phyloP scores from a whole-genome alignment of 176 grass and related monocot genomes.

The Poa pratensis region DNA sequence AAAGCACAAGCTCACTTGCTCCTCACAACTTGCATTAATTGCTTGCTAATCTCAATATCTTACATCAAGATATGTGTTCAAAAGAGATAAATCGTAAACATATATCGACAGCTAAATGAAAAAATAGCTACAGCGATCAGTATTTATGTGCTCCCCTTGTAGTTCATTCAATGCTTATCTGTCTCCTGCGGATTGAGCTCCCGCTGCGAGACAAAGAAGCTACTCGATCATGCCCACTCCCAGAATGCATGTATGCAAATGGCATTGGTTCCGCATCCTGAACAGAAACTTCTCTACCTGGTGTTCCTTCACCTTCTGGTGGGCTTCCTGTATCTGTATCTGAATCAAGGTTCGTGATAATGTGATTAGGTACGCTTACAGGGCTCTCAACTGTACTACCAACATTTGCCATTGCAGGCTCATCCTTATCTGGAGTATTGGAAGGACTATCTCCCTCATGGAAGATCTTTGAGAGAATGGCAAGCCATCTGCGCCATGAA shows the following conservation, averaged over 20 bases:
- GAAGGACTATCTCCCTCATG: not conserved
- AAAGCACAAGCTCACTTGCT: not conserved
- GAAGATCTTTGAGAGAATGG: constrained; percentile 45
- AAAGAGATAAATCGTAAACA: not conserved
- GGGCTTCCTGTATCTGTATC: constrained; percentile 42
- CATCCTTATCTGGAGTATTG: constrained; percentile 30
- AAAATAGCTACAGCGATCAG: constrained; percentile 18
- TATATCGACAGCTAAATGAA: constrained; percentile 19
- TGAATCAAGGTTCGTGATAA: constrained; percentile 20
- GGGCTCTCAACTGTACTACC: constrained; percentile 32
- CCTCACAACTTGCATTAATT: not conserved
- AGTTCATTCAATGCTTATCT: constrained; percentile 9
- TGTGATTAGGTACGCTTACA: constrained; percentile 37
- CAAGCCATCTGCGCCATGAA: constrained; percentile 33
- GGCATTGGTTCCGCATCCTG: constrained; percentile 43
- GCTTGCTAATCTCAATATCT: not conserved
- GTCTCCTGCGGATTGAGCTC: constrained; percentile 4
- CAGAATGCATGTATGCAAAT: constrained; percentile 60
- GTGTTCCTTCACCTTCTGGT: constrained; percentile 45
- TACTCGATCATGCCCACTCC: constrained; percentile 8
- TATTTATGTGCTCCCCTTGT: not conserved
- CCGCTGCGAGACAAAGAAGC: not conserved
- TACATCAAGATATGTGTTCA: not conserved
- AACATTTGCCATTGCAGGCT: not conserved
- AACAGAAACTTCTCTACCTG: constrained; percentile 48